Base-by-base conservation (phyloP, 495 filamentous ascomycete species). In the Clohesyomyces aquaticus region DNA sequence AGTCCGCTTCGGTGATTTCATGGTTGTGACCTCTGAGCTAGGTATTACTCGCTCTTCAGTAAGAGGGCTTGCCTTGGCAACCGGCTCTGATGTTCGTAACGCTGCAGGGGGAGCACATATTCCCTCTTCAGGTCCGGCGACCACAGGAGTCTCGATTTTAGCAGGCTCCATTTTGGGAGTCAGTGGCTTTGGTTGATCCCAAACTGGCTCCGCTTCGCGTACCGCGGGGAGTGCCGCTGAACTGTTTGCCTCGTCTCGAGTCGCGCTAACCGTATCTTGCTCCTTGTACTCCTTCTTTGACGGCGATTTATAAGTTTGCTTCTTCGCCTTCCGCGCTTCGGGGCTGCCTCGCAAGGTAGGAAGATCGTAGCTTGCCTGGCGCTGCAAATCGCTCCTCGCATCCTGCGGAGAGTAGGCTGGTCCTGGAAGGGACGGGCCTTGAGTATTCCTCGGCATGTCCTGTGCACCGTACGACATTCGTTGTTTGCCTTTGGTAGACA, bases 341-440 rank as follows among this genome's bases (percentile, higher is more conserved):
- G 59, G 65, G 50, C 60, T 63, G 32, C 32, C 32, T 27, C 54
- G 10, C 48, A 14, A 16, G 8, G 19, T 45, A 11, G 25, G 6
- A 14, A 23, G 16, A 10, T 9, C 23, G 8, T 45, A 48, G 14
- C 11, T 46, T 18, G 52, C 19, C 27, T 27, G 18, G 14, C 3
- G 22, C 23, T 22, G 35, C 6, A 57, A 42, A 26, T 27, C 50
- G 50, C 66, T 64, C 32, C 66, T 54, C 18, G 55, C 66, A 45
- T 65, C 66, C 29, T 68, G 66, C 28, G 66, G 66, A 55, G 66
- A 68, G 50, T 68, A 68, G 11, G 48, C 54, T 21, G 61, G 58
- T 16, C 25, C 29, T 9, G 27, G 8, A 18, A n/a, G n/a, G n/a
- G n/a, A n/a, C n/a, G n/a, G n/a, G 10, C 21, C 3, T 22, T n/a